phyloP scores from a whole-genome alignment of 106 monocot species.

The Dendrobium huoshanense region DNA sequence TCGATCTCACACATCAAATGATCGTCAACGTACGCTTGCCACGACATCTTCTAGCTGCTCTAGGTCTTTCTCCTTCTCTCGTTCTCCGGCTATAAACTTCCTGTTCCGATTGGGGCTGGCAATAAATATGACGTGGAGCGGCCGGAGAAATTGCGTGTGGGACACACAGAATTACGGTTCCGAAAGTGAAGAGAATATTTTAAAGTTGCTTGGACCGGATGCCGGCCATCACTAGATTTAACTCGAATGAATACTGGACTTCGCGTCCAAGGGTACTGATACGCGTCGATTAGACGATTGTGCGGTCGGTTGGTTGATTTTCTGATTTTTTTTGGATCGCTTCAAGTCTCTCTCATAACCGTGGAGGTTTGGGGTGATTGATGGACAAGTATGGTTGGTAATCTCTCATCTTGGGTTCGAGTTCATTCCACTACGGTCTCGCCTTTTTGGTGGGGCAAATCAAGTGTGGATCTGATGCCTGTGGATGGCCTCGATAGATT shows the following conservation, averaged over 20 bases:
- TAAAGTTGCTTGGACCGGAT: not conserved
- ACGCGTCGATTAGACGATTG: too few relatives aligned
- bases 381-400: too few relatives aligned
- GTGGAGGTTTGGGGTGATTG: too few relatives aligned
- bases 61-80: not conserved
- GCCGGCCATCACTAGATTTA: not conserved
- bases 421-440: too few relatives aligned
- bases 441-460: too few relatives aligned
- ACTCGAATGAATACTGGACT: not conserved
- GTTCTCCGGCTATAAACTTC: not conserved
- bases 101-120: not conserved
- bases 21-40: slow-evolving; percentile 16
- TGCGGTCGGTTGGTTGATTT: too few relatives aligned
- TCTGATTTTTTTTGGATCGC: too few relatives aligned
- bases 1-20: slow-evolving; percentile 18
- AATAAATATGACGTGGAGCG: not conserved
- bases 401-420: too few relatives aligned
- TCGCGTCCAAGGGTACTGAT: not conserved
- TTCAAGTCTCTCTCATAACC: too few relatives aligned
- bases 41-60: slow-evolving; percentile 10
- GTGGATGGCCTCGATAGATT: too few relatives aligned
- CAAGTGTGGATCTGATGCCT: too few relatives aligned
- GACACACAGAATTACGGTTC: not conserved
- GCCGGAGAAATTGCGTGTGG: not conserved
- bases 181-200: not conserved